Conservation (phyloP, 345 rosid species). For the Euclidium syriacum region DNA sequence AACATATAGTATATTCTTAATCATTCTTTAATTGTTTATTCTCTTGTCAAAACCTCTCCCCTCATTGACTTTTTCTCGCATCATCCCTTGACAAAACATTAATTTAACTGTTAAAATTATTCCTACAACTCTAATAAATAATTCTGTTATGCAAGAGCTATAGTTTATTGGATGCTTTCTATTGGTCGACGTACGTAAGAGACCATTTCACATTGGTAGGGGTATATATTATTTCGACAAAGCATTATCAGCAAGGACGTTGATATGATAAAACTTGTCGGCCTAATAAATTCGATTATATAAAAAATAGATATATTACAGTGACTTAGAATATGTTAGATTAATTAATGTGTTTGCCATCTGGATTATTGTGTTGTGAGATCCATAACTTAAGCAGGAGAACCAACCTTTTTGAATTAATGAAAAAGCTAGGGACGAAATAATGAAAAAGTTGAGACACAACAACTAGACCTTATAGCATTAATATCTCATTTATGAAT, state of each 20-base stretch:
- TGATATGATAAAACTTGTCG: background rate
- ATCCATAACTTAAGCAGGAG: background rate
- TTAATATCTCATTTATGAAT: constrained; percentile 15
- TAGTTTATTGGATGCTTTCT: background rate
- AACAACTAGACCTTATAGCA: constrained; percentile 13
- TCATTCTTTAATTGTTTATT: background rate
- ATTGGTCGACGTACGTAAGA: constrained; percentile 2
- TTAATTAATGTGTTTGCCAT: background rate
- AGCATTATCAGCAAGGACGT: background rate
- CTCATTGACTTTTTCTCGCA: background rate
- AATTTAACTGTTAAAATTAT: background rate
- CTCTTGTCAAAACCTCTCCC: background rate
- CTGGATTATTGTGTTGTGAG: too few relatives aligned
- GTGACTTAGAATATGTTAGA: too few relatives aligned
- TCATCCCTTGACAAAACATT: background rate
- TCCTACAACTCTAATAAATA: background rate
- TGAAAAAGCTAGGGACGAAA: too few relatives aligned
- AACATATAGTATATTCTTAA: background rate
- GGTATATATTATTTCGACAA: background rate
- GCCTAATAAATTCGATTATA: background rate
- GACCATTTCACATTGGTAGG: background rate
- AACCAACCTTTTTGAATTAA: constrained; percentile 5
- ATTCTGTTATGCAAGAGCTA: background rate
- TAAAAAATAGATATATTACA: background rate
- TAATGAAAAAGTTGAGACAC: constrained; percentile 10